These are phyloP conservation scores for Pythium plurisporium DNA, from an alignment of 352 stramenopile species.

Conservation along the genomic window DNA sequence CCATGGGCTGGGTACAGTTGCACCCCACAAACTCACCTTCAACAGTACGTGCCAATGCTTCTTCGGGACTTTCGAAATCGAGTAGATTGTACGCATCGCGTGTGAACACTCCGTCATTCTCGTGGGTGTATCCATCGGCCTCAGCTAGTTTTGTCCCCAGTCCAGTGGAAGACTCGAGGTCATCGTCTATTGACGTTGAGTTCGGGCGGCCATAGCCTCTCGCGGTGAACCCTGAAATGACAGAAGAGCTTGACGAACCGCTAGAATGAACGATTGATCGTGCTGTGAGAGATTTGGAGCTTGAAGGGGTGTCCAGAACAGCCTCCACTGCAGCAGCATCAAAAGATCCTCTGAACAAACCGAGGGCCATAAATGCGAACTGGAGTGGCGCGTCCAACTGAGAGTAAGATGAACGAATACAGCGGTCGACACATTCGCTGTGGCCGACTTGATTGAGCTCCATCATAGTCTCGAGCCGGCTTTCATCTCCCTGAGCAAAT, in stretches of 20 bases:
- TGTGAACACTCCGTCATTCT: conserved; percentile 75
- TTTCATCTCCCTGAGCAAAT: conserved; percentile 56
- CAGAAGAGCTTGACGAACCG: conserved; percentile 47
- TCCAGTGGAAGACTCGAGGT: conserved; percentile 46
- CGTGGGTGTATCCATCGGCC: conserved; percentile 68
- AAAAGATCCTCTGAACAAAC: conserved; percentile 77
- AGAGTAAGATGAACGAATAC: conserved; percentile 77
- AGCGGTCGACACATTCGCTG: conserved; percentile 75
- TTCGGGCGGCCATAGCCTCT: conserved; percentile 1
- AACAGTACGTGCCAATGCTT: conserved; percentile 48
- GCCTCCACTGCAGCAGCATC: conserved; percentile 63
- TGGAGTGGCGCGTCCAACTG: conserved; percentile 63
- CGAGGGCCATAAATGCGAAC: conserved; percentile 80
- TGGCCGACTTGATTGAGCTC: conserved; percentile 73
- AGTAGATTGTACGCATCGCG: conserved; percentile 74
- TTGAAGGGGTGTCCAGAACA: conserved; percentile 47
- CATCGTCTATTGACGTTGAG: no score
- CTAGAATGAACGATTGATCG: conserved; percentile 5
- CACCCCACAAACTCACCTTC: conserved; percentile 26
- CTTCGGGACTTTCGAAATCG: conserved; percentile 65
- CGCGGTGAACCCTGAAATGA: conserved; percentile 33
- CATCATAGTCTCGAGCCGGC: conserved; percentile 69
- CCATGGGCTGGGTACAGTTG: not conserved
- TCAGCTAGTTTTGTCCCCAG: conserved; percentile 59
- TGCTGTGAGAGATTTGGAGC: conserved; percentile 22